A percentile compares a stretch with the other conserved stretches of the same genome.
These are phyloP conservation scores for Gossypium thurberi DNA, from an alignment of 345 rosid genomes.

Conservation along the genomic window DNA sequence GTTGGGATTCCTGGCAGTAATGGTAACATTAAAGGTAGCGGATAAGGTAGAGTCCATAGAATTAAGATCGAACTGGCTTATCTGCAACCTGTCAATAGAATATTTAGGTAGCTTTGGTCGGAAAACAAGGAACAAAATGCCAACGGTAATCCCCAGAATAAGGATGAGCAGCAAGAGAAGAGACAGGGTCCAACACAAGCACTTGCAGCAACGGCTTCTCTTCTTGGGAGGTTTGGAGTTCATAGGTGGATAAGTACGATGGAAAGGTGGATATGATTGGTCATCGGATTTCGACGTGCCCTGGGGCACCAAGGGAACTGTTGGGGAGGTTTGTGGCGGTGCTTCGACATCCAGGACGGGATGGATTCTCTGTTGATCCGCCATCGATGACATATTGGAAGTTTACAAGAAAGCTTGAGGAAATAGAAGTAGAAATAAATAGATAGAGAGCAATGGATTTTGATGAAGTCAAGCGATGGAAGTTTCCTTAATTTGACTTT, in stretches of 20 bases:
- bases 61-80: slow-evolving; percentile 41
- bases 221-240: slow-evolving; percentile 42
- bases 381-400: slow-evolving; percentile 17
- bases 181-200: slow-evolving; percentile 59
- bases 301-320: slow-evolving; percentile 53
- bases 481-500: slow-evolving; percentile 17
- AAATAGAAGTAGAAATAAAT: background rate
- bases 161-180: slow-evolving; percentile 44
- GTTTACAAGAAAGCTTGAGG: no score
- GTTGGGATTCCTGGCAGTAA: slow-evolving; percentile 67
- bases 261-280: slow-evolving; percentile 27
- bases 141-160: slow-evolving; percentile 31
- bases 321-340: slow-evolving; percentile 24
- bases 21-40: slow-evolving; percentile 51
- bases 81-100: slow-evolving; percentile 46
- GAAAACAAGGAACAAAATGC: slow-evolving; percentile 64
- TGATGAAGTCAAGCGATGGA: background rate
- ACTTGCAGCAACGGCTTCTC: slow-evolving; percentile 49
- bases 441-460: background rate
- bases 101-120: slow-evolving; percentile 66
- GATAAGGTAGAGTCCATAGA: slow-evolving; percentile 35
- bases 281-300: slow-evolving; percentile 45
- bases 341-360: slow-evolving; percentile 62
- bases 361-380: slow-evolving; percentile 58
- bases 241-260: slow-evolving; percentile 30